Evolutionary conservation across 306 rosid species (phyloP), one percentile per base, ranked within the genome.

Genomic region (Cercis canadensis): DNA sequence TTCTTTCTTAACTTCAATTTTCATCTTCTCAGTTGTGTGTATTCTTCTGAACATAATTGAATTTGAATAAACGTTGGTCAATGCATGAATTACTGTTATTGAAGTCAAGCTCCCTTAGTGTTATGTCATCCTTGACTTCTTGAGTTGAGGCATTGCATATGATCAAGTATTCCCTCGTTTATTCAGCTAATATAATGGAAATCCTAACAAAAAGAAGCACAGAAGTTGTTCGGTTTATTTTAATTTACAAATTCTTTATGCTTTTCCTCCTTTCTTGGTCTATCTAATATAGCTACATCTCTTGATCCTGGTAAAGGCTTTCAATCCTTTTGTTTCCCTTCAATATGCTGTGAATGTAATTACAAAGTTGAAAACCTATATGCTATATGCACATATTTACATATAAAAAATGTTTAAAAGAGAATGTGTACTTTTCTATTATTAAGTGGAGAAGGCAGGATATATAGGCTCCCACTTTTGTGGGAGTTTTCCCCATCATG

Each of bases 251-350:
- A 7, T 46, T 56, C 37, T 41, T 66, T 58, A 6, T 69, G 53
- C 32, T 34, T 56, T 33, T 14, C 57, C 36, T 73, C 56, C 65
- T 14, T 14, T 55, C n/a, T 6, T 36, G 40, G 40, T 56, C 14
- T 21, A 13, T 62, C 37, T 24, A 44, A 43, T 57, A 7, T 33
- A 37, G 52, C 63, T 11, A 32, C 24, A 8, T 45, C 57, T 68
- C 33, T 75, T 13, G 33, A 43, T 49, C 55, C 37, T 44, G 19
- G 41, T 60, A 32, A 65, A 18, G 57, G 21, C 45, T 36, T 62
- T 75, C 80, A 57, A 29, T 75, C 54, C 65, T 49, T 58, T 3
- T 75, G 36, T 53, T 70, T 67, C 41, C 70, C 65, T 57, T 58
- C 51, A 34, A 49, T 71, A 64, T 60, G 61, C 57, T 12, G 64